Percentiles rank a stretch among this genome's conserved stretches.
phyloP scores from a whole-genome alignment of 2,329 filamentous ascomycete genomes.

The Verticillium nonalfalfae region DNA sequence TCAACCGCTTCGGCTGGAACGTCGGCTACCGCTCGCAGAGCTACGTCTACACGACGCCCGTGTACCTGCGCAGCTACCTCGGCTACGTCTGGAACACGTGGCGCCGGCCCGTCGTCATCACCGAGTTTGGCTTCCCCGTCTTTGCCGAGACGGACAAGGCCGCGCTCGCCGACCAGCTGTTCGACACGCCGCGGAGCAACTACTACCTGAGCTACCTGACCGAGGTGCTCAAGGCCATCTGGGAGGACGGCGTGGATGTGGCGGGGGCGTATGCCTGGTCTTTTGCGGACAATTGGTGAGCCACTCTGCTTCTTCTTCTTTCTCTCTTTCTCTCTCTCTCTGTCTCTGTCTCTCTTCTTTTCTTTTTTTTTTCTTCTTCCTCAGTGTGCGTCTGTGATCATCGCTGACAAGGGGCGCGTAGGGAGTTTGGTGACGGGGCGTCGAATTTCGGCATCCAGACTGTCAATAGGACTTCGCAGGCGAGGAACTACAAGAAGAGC shows the following conservation, averaged over 20 bases:
- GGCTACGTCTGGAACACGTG: constrained; percentile 49
- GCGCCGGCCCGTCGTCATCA: constrained; percentile 37
- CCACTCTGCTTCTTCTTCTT: not conserved
- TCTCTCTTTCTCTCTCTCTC: no score
- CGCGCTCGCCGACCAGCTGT: constrained; percentile 41
- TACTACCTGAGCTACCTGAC: constrained; percentile 50
- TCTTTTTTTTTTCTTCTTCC: not conserved
- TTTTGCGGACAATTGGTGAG: constrained; percentile 40
- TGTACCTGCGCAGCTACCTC: constrained; percentile 48
- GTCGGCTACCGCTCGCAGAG: constrained; percentile 49
- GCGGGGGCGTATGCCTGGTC: constrained; percentile 49
- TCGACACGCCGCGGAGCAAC: constrained; percentile 43
- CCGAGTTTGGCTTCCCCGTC: constrained; percentile 53
- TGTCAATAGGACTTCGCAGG: constrained; percentile 45
- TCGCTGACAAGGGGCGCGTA: constrained; percentile 33
- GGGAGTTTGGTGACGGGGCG: constrained; percentile 36
- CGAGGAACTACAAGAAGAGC: constrained; percentile 47
- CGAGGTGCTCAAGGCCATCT: constrained; percentile 48
- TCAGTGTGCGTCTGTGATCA: not conserved
- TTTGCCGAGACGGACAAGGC: constrained; percentile 35
- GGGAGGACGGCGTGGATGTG: constrained; percentile 49
- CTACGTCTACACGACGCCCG: constrained; percentile 53
- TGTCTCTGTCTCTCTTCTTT: no score
- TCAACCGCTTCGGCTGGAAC: constrained; percentile 46
- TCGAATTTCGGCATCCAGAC: constrained; percentile 49